Conservation (phyloP, 2,329 filamentous ascomycete species). For the Escovopsis sp. region DNA sequence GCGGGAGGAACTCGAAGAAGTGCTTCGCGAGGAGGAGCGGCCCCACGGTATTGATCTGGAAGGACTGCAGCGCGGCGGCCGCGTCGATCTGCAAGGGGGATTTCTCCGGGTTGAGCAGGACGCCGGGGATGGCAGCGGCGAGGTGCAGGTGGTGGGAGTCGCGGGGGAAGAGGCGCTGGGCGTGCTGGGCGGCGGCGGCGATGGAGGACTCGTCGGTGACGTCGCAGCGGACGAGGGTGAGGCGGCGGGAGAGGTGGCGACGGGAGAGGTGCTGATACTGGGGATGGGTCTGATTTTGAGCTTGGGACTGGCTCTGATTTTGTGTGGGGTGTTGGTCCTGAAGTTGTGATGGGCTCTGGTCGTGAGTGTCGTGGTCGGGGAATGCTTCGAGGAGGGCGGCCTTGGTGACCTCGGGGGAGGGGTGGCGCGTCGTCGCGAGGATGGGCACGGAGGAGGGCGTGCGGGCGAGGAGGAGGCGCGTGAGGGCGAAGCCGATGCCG, state of each 20-base stretch:
- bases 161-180: slow-evolving; percentile 35
- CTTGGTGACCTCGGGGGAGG: slow-evolving; percentile 21
- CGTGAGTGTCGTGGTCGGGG: slow-evolving; percentile 9
- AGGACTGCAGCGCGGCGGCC: slow-evolving; percentile 47
- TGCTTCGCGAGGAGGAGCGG: slow-evolving; percentile 66
- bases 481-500: slow-evolving; percentile 33
- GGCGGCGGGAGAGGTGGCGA: slow-evolving; percentile 17
- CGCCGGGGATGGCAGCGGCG: slow-evolving; percentile 52
- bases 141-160: slow-evolving; percentile 47
- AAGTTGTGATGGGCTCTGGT: no score
- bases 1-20: slow-evolving; percentile 53
- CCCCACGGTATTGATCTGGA: slow-evolving; percentile 57
- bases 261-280: no score
- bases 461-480: slow-evolving; percentile 30
- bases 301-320: no score
- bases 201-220: slow-evolving; percentile 48
- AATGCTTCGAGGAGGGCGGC: slow-evolving; percentile 16
- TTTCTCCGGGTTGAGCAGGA: slow-evolving; percentile 55
- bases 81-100: slow-evolving; percentile 49
- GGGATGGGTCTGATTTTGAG: no score
- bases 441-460: slow-evolving; percentile 33
- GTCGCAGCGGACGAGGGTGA: slow-evolving; percentile 27
- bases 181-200: slow-evolving; percentile 34
- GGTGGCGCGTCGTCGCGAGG: slow-evolving; percentile 26
- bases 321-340: no score